Evolutionary conservation across 2,329 filamentous ascomycete species (phyloP), one percentile per base, ranked within the genome.

Genomic region (Endocalyx cinctus): DNA sequence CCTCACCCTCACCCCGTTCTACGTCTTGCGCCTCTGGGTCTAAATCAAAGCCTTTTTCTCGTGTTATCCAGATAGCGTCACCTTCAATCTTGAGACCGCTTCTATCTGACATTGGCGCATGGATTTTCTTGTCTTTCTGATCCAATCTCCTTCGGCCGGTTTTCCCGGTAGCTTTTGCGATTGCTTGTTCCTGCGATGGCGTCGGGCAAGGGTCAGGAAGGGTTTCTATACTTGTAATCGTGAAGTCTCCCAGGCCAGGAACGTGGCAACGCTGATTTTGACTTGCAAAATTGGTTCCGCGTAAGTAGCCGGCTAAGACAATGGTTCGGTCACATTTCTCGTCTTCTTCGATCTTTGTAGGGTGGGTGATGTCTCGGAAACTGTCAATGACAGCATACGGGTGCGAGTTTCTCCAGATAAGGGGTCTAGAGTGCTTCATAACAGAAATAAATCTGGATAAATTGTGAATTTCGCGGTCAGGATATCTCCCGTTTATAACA

Each of bases 371-470:
- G 59, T 98, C 92, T 49, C 94, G 75, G 62, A 97, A 94, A 44
- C 89, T 87, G 65, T 98, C 92, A 38, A 92, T 86, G 34, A 98
- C 70, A 37, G 87, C 80, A 59, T 98, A 98, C 5, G 90, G 89
- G 67, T 98, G 92, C 2, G 87, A 84, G 58, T 98, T 98, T 39
- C 94, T 77, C 90, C 92, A 98, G 26, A 98, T 72, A 18, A 98
- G 70, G n/a, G 92, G 92, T 38, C 92, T 77, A 5, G 94, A 90
- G 57, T 95, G 98, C 71, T 98, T 98, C 94, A 98, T 98, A 46
- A 98, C 88, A 14, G 87, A 94, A 46, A 98, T 72, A 60, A 98
- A 98, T 35, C 94, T 79, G 11, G 87, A 94, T 34, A 98, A 63
- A 55, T 98, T 98, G 65, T 97, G 86, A 12, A 98, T 80, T 62